These are phyloP conservation scores for Claviceps capensis DNA, from an alignment of 2,329 filamentous ascomycete species.

Conservation along the genomic window DNA sequence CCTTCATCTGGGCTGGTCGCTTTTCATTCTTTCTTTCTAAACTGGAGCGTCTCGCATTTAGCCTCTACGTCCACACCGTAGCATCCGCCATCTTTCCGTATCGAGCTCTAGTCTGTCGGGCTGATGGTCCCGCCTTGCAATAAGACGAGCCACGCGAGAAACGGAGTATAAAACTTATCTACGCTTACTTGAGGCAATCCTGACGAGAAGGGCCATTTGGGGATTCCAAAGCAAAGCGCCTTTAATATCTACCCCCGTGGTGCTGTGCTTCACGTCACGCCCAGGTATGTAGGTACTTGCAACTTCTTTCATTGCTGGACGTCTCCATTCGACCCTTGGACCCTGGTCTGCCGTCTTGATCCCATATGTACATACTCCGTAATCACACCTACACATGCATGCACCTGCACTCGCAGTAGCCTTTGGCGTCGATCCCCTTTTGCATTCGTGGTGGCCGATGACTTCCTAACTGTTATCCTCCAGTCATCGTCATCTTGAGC, in stretches of 20 bases:
- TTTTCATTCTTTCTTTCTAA: neutral
- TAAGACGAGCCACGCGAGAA: too few relatives aligned
- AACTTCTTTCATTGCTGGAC: too few relatives aligned
- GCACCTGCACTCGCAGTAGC: neutral
- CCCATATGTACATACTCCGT: neutral
- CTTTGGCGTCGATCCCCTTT: neutral
- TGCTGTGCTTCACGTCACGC: too few relatives aligned
- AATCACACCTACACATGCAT: neutral
- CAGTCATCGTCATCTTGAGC: neutral
- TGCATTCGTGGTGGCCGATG: neutral
- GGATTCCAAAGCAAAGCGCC: too few relatives aligned
- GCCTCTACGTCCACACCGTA: neutral
- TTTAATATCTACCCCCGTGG: too few relatives aligned
- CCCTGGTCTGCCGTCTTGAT: conserved; percentile 1
- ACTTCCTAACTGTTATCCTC: neutral
- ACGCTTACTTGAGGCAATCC: too few relatives aligned
- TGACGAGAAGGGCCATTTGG: too few relatives aligned
- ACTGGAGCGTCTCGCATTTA: neutral
- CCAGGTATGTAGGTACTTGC: too few relatives aligned
- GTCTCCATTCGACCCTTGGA: neutral
- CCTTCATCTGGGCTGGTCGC: neutral
- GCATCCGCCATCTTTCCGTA: neutral
- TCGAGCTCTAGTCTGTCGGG: neutral
- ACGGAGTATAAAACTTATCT: too few relatives aligned
- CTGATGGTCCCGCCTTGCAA: too few relatives aligned